A percentile compares a stretch with the other conserved stretches of the same genome.
Evolutionary conservation across 345 rosid genomes (phyloP).

Genomic region (Limnanthes douglasii): DNA sequence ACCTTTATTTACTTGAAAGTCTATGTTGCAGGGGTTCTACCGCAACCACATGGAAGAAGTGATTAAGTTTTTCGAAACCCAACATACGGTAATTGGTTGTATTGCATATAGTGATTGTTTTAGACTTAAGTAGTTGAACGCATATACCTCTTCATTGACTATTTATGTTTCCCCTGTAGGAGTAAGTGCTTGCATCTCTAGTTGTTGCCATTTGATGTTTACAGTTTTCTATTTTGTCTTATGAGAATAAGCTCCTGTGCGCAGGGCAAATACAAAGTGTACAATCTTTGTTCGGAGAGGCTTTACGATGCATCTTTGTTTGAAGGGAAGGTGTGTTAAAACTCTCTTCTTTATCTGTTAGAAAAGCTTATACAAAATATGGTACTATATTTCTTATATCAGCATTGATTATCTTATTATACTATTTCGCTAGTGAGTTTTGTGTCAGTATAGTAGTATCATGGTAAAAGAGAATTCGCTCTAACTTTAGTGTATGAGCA

Average conservation of each 20-base stretch:
- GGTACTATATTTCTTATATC: too few relatives aligned
- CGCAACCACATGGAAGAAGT: conserved; percentile 96
- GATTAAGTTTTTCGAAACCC: conserved; percentile 73
- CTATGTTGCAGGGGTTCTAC: conserved; percentile 61
- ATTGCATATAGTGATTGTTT: too few relatives aligned
- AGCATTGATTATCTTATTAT: too few relatives aligned
- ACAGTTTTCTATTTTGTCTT: conserved; percentile 1
- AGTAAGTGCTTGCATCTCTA: background rate
- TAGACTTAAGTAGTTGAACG: too few relatives aligned
- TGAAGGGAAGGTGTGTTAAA: conserved; percentile 68
- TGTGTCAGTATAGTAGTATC: too few relatives aligned
- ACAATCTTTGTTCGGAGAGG: conserved; percentile 86
- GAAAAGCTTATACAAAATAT: too few relatives aligned
- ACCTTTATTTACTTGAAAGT: conserved; percentile 5
- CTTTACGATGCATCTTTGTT: conserved; percentile 77
- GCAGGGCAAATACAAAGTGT: conserved; percentile 80
- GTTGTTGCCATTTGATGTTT: background rate
- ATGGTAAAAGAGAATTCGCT: too few relatives aligned
- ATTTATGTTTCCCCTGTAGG: background rate
- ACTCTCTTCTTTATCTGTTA: background rate
- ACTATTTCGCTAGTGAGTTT: too few relatives aligned
- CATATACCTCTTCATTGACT: background rate
- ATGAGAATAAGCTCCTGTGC: conserved; percentile 7
- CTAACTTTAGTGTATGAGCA: too few relatives aligned
- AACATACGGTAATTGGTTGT: conserved; percentile 46